These are phyloP conservation scores for Gossypium aridum DNA, from an alignment of 441 rosid species.

Conservation along the genomic window DNA sequence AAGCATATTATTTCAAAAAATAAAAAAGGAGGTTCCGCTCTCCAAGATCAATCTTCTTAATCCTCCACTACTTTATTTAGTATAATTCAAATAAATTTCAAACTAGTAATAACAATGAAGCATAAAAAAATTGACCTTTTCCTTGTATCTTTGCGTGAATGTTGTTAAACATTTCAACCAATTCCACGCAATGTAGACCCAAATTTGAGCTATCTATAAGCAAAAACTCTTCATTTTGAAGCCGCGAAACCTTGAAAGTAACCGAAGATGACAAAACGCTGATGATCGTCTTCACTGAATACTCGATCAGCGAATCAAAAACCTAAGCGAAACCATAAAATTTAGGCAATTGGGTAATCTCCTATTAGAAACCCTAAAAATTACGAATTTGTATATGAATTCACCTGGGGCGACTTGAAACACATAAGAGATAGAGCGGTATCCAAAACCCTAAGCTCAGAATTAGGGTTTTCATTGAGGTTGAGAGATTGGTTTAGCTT, in stretches of 20 bases:
- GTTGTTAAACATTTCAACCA: slow-evolving; percentile 38
- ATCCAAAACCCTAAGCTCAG: slow-evolving; percentile 51
- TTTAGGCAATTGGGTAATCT: neutral
- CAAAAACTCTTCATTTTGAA: slow-evolving; percentile 40
- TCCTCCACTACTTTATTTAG: neutral
- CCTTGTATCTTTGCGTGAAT: slow-evolving; percentile 34
- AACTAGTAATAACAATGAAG: neutral
- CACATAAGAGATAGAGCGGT: slow-evolving; percentile 58
- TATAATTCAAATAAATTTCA: neutral
- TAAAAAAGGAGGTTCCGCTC: neutral
- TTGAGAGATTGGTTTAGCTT: slow-evolving; percentile 51
- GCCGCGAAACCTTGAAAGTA: slow-evolving; percentile 27
- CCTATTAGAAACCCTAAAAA: neutral
- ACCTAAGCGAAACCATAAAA: slow-evolving; percentile 32
- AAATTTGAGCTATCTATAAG: slow-evolving; percentile 49
- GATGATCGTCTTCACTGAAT: slow-evolving; percentile 43
- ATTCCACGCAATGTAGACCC: slow-evolving; percentile 28
- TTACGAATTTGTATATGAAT: neutral
- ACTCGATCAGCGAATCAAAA: slow-evolving; percentile 49
- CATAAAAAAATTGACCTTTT: slow-evolving; percentile 33
- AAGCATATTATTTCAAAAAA: neutral
- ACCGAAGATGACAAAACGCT: slow-evolving; percentile 49
- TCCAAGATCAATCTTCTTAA: neutral
- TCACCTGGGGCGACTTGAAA: slow-evolving; percentile 67
- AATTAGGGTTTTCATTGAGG: slow-evolving; percentile 24